A percentile compares a stretch with the other conserved stretches of the same genome.
phyloP scores from a whole-genome alignment of 192 early-diverging fungal genomes.

The Dispira parvispora region DNA sequence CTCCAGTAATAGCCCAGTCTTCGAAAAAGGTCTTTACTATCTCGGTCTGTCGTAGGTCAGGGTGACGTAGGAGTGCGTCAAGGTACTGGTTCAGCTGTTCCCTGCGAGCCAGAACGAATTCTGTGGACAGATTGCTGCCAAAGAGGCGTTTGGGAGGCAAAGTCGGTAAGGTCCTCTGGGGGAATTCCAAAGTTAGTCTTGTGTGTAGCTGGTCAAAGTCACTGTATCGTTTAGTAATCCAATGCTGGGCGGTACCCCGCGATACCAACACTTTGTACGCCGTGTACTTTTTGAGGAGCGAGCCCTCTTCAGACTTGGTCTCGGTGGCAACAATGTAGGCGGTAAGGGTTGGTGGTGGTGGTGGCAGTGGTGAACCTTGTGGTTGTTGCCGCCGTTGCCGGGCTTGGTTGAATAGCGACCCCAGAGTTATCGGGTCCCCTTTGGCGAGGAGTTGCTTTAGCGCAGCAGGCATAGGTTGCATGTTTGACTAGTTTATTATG shows the following conservation, averaged over 20 bases:
- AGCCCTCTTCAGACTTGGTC: slow-evolving; percentile 16
- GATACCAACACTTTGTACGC: slow-evolving; percentile 28
- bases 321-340: slow-evolving; percentile 27
- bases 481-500: background rate
- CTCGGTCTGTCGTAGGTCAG: slow-evolving; percentile 21
- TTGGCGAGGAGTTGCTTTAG: slow-evolving; percentile 8
- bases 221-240: slow-evolving; percentile 23
- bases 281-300: slow-evolving; percentile 16
- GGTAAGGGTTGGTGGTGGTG: slow-evolving; percentile 18
- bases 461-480: slow-evolving; percentile 9
- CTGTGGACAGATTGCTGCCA: slow-evolving; percentile 16
- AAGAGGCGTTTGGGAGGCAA: slow-evolving; percentile 23
- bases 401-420: slow-evolving; percentile 7
- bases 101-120: slow-evolving; percentile 21
- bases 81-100: slow-evolving; percentile 26
- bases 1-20: slow-evolving; percentile 11
- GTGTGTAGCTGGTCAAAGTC: slow-evolving; percentile 26
- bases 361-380: slow-evolving; percentile 14
- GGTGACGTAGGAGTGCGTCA: slow-evolving; percentile 20
- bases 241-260: slow-evolving; percentile 23
- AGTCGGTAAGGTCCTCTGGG: slow-evolving; percentile 14
- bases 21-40: slow-evolving; percentile 23
- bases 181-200: slow-evolving; percentile 11
- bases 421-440: background rate
- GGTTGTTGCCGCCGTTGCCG: background rate